Conservation (phyloP, 352 stramenopile species). For the Elongisporangium prolatum region DNA sequence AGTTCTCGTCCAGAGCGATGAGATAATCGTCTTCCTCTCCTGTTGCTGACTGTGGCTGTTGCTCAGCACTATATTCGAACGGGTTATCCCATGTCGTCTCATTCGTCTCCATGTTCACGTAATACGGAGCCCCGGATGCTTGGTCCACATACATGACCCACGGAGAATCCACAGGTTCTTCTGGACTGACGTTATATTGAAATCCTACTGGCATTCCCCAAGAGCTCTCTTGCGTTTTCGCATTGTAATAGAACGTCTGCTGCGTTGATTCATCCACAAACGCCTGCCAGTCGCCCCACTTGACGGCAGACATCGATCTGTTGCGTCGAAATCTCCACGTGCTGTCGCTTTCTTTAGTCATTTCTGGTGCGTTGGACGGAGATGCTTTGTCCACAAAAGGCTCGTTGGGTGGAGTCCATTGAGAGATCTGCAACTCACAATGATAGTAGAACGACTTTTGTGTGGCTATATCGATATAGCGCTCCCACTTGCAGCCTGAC, state of each 20-base stretch:
- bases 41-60: neutral
- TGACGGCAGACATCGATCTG: constrained; percentile 16
- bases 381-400: neutral
- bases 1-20: neutral
- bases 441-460: constrained; percentile 63
- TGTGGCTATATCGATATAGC: constrained; percentile 37
- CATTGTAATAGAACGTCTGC: constrained; percentile 71
- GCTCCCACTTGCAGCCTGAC: constrained; percentile 24
- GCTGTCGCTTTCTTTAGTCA: neutral
- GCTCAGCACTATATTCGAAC: neutral
- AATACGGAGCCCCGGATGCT: constrained; percentile 35
- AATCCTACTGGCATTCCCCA: constrained; percentile 35
- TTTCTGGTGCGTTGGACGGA: no score
- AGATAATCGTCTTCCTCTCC: neutral
- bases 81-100: constrained; percentile 41
- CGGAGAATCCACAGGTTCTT: constrained; percentile 6
- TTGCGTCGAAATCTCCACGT: constrained; percentile 18
- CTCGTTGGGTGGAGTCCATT: constrained; percentile 27
- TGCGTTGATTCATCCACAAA: constrained; percentile 54
- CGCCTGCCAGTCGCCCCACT: constrained; percentile 39
- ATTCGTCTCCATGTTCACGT: constrained; percentile 42
- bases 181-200: constrained; percentile 5
- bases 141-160: constrained; percentile 53
- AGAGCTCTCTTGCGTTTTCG: constrained; percentile 43
- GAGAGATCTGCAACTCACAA: constrained; percentile 23